A percentile compares a stretch with the other conserved stretches of the same genome.
Conservation (phyloP, 2,329 filamentous ascomycete genomes). For the Aspergillus phoenicis region DNA sequence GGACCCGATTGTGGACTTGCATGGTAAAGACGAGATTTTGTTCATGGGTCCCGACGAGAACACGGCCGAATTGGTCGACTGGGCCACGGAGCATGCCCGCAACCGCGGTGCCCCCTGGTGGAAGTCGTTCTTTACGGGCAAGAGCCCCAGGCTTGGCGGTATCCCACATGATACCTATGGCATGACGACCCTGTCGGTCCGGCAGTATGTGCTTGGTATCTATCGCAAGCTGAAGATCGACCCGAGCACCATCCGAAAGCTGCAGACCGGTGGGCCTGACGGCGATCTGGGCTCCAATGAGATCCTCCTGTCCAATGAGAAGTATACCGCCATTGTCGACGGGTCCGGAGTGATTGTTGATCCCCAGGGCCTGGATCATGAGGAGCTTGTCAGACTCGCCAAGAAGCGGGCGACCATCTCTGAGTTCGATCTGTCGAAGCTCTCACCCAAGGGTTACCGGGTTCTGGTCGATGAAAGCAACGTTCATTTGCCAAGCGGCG, state of each 20-base stretch:
- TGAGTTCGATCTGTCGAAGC: constrained; percentile 80
- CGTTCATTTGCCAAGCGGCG: constrained; percentile 82
- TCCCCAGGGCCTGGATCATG: constrained; percentile 81
- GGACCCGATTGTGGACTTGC: constrained; percentile 93
- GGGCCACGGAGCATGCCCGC: constrained; percentile 96
- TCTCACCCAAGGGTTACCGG: constrained; percentile 86
- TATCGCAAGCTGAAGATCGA: constrained; percentile 95
- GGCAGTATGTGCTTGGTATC: constrained; percentile 93
- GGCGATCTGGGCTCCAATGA: constrained; percentile 97
- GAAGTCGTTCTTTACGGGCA: constrained; percentile 99
- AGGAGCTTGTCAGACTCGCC: constrained; percentile 81
- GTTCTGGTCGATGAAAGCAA: constrained; percentile 91
- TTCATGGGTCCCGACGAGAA: constrained; percentile 99
- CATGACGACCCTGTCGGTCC: constrained; percentile 96
- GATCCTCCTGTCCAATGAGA: constrained; percentile 93
- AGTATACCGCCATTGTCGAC: constrained; percentile 94
- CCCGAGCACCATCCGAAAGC: constrained; percentile 79
- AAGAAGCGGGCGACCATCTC: constrained; percentile 86
- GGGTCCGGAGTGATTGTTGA: constrained; percentile 94
- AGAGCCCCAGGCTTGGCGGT: constrained; percentile 91
- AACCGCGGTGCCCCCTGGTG: constrained; percentile 90
- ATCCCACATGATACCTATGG: constrained; percentile 96
- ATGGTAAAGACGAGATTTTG: constrained; percentile 93
- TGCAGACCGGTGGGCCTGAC: constrained; percentile 97
- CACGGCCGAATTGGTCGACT: constrained; percentile 93